Evolutionary conservation across 129 eudicot species (phyloP), one percentile per base, ranked within the genome.

Genomic region (Lactuca saligna): DNA sequence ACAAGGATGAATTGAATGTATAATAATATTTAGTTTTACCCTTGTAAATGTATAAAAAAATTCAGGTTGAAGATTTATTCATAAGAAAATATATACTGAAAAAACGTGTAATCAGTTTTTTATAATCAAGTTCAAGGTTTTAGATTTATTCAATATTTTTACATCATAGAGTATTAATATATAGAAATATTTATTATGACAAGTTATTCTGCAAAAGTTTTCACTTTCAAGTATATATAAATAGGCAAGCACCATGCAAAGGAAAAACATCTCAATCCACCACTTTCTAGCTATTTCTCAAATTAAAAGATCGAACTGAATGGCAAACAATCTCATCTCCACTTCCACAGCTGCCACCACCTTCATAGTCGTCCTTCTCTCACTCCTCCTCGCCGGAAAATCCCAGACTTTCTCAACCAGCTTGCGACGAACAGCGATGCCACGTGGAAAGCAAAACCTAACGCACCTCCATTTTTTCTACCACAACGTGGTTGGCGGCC

Each of bases 381-480:
- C 70, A 46, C 63, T 76, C 33, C 7, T 68, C 32, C 51, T 68
- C 65, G 31, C 29, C 32, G 80, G 80, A 61, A 76, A 76, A 39
- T 61, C 80, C 9, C 65, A 61, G 61, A 16, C 46, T 42, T 68
- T 76, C n/a, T 68, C 80, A 2, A 76, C 75, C 25, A 76, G 9
- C 48, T 69, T 76, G 70, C 64, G 70, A 61, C 75, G 53, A 48
- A 7, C 42, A 1, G 53, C 73, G 3, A 49, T 76, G 7, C 75
- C 59, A n/a, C 60, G 38, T 13, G 38, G 67, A 17, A 63, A 35
- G 17, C 51, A 69, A 8, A 76, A 61, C 39, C 53, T 76, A 61
- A 76, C 74, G 42, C 80, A 51, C 37, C 70, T 68, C 39, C 76
- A 76, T 46, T 76, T 76, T 60, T 76, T 68, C 70, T 69, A 69